Conservation (phyloP, 129 eudicot species). For the Solidago caesia region DNA sequence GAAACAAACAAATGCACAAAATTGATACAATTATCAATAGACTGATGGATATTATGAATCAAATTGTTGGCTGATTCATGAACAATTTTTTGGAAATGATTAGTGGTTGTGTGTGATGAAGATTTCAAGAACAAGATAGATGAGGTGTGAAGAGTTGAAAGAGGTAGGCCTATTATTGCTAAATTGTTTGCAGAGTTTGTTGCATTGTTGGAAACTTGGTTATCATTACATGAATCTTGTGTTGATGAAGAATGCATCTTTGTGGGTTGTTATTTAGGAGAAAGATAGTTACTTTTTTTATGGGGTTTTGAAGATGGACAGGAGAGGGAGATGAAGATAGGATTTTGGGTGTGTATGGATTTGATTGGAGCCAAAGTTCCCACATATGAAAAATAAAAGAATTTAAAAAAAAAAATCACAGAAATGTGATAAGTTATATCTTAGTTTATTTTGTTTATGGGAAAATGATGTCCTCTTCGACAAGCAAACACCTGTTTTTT, state of each 20-base stretch:
- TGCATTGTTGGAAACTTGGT: conserved; percentile 1
- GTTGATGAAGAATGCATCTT: conserved; percentile 23
- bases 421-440: background rate
- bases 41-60: conserved; percentile 38
- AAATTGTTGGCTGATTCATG: conserved; percentile 39
- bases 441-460: too few species aligned
- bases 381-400: background rate
- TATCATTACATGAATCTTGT: conserved; percentile 1
- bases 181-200: conserved; percentile 8
- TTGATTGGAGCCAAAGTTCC: conserved; percentile 19
- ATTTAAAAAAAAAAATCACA: background rate
- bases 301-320: background rate
- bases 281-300: background rate
- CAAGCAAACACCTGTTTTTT: too few species aligned
- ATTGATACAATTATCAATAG: conserved; percentile 38
- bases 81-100: conserved; percentile 37
- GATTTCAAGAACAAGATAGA: conserved; percentile 37
- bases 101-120: conserved; percentile 22
- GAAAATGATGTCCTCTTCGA: too few species aligned
- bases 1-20: conserved; percentile 39
- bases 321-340: conserved; percentile 30
- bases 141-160: conserved; percentile 42
- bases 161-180: conserved; percentile 35
- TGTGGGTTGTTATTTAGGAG: conserved; percentile 2
- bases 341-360: conserved; percentile 24